These are phyloP conservation scores for Tephrocybe sp. DNA, from an alignment of 768 basidiomycete genomes.

Conservation along the genomic window DNA sequence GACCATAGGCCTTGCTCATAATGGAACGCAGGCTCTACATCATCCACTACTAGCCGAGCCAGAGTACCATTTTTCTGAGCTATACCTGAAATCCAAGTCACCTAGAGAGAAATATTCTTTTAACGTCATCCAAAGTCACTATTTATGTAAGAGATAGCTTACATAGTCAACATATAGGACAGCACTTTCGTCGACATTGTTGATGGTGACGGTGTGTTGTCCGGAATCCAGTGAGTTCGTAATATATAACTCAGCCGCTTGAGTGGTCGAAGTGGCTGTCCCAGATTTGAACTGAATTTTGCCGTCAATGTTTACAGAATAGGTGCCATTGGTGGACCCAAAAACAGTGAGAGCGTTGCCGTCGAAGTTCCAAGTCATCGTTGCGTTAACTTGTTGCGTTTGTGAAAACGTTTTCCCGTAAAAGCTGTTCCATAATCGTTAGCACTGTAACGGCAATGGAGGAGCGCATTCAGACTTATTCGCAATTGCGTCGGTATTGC, in stretches of 20 bases:
- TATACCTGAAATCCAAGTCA: background rate
- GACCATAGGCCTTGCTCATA: constrained; percentile 2
- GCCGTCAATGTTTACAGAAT: constrained; percentile 3
- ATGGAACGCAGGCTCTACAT: constrained; percentile 4
- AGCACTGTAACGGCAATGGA: background rate
- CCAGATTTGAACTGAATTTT: background rate
- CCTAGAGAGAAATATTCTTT: background rate
- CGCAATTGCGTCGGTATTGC: background rate
- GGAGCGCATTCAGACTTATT: background rate
- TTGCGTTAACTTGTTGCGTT: background rate
- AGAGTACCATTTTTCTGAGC: background rate
- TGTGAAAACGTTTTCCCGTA: constrained; percentile 2
- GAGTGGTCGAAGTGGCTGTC: background rate
- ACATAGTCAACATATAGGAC: constrained; percentile 5
- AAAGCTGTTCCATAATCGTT: background rate
- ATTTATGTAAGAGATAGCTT: background rate
- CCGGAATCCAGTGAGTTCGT: background rate
- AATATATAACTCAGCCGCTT: background rate
- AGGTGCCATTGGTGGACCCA: constrained; percentile 6
- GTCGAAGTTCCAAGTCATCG: constrained; percentile 3
- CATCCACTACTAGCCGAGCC: background rate
- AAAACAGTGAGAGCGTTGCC: background rate
- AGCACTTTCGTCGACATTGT: background rate
- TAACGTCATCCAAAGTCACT: background rate
- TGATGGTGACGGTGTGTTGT: constrained; percentile 1